Percentiles rank a stretch among this genome's conserved stretches.
Conservation (phyloP, 179 eudicot genomes). For the Vitellaria paradoxa region DNA sequence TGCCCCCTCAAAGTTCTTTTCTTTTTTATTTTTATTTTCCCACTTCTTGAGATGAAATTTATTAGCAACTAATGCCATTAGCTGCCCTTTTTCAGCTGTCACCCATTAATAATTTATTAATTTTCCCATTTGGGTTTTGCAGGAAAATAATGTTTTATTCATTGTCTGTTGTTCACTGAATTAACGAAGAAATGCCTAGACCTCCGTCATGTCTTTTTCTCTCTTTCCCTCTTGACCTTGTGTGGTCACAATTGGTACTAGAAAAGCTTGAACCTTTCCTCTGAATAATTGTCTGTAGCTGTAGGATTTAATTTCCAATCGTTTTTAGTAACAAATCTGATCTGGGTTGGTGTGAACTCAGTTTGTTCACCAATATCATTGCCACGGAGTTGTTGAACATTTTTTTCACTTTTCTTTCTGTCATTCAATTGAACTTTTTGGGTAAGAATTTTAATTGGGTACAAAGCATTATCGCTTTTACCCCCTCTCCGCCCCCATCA, state of each 20-base stretch:
- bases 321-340: not conserved
- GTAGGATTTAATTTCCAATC: not conserved
- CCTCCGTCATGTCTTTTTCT: not conserved
- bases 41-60: not conserved
- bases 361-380: not conserved
- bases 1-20: not conserved
- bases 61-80: not conserved
- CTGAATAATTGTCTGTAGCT: not conserved
- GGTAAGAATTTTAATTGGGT: not conserved
- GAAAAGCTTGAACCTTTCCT: not conserved
- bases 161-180: not conserved
- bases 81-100: not conserved
- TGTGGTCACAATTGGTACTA: conserved; percentile 11
- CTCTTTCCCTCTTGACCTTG: not conserved
- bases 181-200: not conserved
- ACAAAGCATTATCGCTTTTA: not conserved
- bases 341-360: not conserved
- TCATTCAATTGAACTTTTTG: not conserved
- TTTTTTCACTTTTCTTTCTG: not conserved
- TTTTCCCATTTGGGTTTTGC: conserved; percentile 3
- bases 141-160: not conserved
- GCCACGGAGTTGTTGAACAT: not conserved
- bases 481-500: not conserved
- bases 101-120: not conserved
- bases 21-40: not conserved